These are phyloP conservation scores for Neodidymelliopsis sp. DNA, from an alignment of 2,329 filamentous ascomycete species.

Conservation along the genomic window DNA sequence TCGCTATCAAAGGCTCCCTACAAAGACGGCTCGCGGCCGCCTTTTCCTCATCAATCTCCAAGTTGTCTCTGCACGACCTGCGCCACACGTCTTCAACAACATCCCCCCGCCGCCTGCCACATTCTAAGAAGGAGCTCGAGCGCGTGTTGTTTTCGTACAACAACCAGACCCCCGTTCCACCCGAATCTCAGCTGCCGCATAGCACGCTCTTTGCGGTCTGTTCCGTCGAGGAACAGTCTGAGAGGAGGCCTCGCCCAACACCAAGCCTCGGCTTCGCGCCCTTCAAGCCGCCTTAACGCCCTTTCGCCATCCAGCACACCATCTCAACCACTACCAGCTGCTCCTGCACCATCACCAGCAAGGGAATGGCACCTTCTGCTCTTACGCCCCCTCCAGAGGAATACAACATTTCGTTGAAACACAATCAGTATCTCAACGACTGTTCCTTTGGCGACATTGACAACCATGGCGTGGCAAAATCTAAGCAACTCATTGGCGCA, in stretches of 20 bases:
- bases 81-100: constrained; percentile 60
- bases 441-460: constrained; percentile 45
- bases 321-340: constrained; percentile 16
- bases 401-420: constrained; percentile 52
- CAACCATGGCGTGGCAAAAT: constrained; percentile 59
- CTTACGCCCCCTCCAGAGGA: constrained; percentile 56
- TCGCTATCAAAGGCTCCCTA: constrained; percentile 52
- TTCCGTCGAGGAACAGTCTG: constrained; percentile 95
- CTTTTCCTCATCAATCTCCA: constrained; percentile 53
- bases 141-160: constrained; percentile 54
- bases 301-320: constrained; percentile 35
- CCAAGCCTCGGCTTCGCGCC: constrained; percentile 87
- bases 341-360: constrained; percentile 45
- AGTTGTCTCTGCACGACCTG: constrained; percentile 55
- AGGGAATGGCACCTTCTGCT: constrained; percentile 77
- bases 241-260: constrained; percentile 92
- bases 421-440: constrained; percentile 38
- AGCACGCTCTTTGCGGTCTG: constrained; percentile 97
- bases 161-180: constrained; percentile 61
- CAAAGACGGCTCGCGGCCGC: constrained; percentile 55
- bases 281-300: constrained; percentile 93
- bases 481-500: constrained; percentile 85
- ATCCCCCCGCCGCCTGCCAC: constrained; percentile 54
- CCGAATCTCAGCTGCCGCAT: constrained; percentile 96
- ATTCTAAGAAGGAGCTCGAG: constrained; percentile 48